phyloP scores from a whole-genome alignment of 139 green algal genomes.

The Volvox africanus region DNA sequence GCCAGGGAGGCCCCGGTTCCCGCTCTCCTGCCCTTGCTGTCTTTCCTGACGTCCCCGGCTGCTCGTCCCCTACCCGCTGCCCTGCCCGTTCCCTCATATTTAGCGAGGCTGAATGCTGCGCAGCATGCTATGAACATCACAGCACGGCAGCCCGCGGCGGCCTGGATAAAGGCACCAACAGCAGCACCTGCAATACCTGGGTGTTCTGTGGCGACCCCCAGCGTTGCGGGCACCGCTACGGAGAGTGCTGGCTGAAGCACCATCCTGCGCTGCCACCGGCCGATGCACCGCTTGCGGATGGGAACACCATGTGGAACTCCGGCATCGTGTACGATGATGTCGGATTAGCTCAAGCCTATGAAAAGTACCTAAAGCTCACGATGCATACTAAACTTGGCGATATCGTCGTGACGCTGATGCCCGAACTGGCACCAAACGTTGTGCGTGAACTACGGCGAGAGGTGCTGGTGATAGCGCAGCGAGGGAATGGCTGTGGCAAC shows the following conservation, averaged over 20 bases:
- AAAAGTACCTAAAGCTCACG: slow-evolving; percentile 1
- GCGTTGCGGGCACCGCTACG: slow-evolving; percentile 11
- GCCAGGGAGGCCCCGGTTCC: neutral
- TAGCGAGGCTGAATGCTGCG: slow-evolving; percentile 21
- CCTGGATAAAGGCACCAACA: slow-evolving; percentile 22
- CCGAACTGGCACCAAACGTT: slow-evolving; percentile 39
- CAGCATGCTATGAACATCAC: slow-evolving; percentile 28
- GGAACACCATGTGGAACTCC: neutral
- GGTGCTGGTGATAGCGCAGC: neutral
- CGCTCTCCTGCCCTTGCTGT: neutral
- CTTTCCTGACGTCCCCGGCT: neutral
- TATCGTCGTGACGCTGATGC: slow-evolving; percentile 38
- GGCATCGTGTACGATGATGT: neutral
- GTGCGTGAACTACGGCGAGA: slow-evolving; percentile 45
- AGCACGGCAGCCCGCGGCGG: slow-evolving; percentile 1
- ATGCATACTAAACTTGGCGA: slow-evolving; percentile 16
- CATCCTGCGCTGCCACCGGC: neutral
- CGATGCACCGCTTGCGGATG: neutral
- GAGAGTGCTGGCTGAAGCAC: slow-evolving; percentile 44
- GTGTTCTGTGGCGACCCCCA: slow-evolving; percentile 25
- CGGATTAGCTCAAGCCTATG: neutral
- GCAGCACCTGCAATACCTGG: slow-evolving; percentile 37
- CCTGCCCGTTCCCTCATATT: neutral
- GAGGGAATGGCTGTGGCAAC: slow-evolving; percentile 5
- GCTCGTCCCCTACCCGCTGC: neutral